These are phyloP conservation scores for Penicillium palitans DNA, from an alignment of 2,329 filamentous ascomycete species.

Conservation along the genomic window DNA sequence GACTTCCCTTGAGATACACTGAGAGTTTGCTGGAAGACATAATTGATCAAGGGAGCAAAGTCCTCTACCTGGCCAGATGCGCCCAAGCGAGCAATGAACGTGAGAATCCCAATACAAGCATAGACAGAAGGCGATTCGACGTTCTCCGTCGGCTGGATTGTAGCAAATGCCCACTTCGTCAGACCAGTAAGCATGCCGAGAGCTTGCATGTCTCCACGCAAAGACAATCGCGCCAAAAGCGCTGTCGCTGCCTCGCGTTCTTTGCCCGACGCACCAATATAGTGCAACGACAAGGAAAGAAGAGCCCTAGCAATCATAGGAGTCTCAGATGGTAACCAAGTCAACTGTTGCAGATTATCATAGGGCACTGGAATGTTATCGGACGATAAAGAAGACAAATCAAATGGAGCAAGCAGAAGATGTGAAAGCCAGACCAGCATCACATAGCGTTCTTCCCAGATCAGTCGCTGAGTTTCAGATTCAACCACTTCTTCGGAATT, in stretches of 20 bases:
- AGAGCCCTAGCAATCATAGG: constrained; percentile 71
- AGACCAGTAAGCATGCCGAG: constrained; percentile 68
- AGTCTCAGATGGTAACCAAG: constrained; percentile 57
- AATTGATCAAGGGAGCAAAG: constrained; percentile 65
- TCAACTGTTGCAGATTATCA: constrained; percentile 31
- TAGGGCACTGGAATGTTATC: constrained; percentile 39
- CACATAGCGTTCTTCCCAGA: constrained; percentile 88
- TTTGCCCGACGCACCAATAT: constrained; percentile 75
- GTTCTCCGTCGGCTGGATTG: constrained; percentile 52
- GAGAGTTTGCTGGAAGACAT: constrained; percentile 67
- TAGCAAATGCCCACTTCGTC: constrained; percentile 68
- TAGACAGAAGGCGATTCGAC: constrained; percentile 59
- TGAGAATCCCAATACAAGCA: constrained; percentile 73
- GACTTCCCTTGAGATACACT: constrained; percentile 57
- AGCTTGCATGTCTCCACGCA: constrained; percentile 83
- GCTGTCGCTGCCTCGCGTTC: constrained; percentile 85
- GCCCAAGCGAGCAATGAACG: constrained; percentile 74
- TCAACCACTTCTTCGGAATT: constrained; percentile 17
- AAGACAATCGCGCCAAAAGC: constrained; percentile 76
- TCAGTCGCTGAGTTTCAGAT: constrained; percentile 47
- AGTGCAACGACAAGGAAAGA: constrained; percentile 68
- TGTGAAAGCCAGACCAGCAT: constrained; percentile 85
- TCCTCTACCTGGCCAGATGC: constrained; percentile 71
- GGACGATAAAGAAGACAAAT: constrained; percentile 78
- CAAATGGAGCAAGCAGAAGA: constrained; percentile 82